Percentiles rank a stretch among this genome's conserved stretches.
Conservation (phyloP, 2,329 filamentous ascomycete genomes). For the Xylaria multiplex region DNA sequence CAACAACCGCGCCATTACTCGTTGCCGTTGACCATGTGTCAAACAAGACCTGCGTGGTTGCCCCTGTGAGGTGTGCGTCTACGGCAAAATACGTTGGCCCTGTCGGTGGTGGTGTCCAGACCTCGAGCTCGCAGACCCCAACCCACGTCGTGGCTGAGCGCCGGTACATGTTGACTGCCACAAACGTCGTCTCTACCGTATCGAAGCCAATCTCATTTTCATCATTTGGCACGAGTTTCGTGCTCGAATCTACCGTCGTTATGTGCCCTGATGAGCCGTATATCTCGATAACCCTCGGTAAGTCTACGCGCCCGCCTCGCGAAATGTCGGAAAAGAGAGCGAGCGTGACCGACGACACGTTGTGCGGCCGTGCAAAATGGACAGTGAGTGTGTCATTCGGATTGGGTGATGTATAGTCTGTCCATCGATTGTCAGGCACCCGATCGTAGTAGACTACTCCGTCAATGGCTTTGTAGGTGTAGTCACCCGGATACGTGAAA, state of each 20-base stretch:
- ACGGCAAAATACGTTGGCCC: constrained; percentile 44
- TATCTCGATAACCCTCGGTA: constrained; percentile 44
- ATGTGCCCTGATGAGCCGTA: constrained; percentile 42
- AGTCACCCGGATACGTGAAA: constrained; percentile 50
- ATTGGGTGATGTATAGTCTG: constrained; percentile 50
- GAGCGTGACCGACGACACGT: constrained; percentile 48
- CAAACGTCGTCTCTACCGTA: constrained; percentile 43
- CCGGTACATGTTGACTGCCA: constrained; percentile 48
- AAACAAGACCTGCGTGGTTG: constrained; percentile 41
- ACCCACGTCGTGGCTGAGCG: constrained; percentile 41
- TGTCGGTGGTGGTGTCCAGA: constrained; percentile 44
- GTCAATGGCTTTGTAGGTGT: constrained; percentile 54
- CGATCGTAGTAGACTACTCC: constrained; percentile 55
- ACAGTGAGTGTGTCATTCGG: constrained; percentile 50
- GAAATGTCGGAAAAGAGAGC: constrained; percentile 49
- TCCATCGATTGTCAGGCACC: constrained; percentile 54
- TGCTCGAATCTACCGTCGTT: constrained; percentile 34
- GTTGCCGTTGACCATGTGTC: constrained; percentile 40
- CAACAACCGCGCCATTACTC: constrained; percentile 44
- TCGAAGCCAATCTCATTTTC: constrained; percentile 45
- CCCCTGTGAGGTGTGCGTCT: constrained; percentile 46
- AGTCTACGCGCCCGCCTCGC: constrained; percentile 49
- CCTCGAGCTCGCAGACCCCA: constrained; percentile 50
- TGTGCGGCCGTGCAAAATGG: constrained; percentile 49
- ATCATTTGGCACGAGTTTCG: constrained; percentile 44